Evolutionary conservation across 352 stramenopile genomes (phyloP).

Genomic region (Phytophthora crassamura): DNA sequence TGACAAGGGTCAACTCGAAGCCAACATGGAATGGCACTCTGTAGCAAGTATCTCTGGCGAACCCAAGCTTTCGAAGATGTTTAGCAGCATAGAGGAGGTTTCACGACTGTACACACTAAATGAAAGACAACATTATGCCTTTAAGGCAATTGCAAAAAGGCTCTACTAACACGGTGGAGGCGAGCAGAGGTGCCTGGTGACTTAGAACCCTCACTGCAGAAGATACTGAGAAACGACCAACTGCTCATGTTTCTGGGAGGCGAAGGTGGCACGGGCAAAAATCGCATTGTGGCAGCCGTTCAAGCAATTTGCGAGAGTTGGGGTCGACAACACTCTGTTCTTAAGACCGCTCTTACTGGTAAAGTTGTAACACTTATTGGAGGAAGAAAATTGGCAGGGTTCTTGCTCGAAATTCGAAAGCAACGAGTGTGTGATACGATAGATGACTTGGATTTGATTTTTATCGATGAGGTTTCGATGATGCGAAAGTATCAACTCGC

Average conservation of each 20-base stretch:
- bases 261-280: conserved; percentile 15
- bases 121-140: background rate
- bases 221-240: background rate
- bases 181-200: background rate
- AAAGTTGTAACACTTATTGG: conserved; percentile 12
- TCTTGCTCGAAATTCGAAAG: conserved; percentile 3
- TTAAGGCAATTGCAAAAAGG: background rate
- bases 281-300: conserved; percentile 1
- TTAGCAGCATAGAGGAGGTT: background rate
- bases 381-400: conserved; percentile 1
- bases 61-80: background rate
- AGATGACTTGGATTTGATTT: conserved; percentile 4
- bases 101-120: conserved; percentile 5
- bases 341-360: conserved; percentile 10
- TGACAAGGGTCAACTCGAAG: background rate
- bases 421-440: background rate
- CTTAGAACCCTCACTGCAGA: background rate
- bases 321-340: background rate
- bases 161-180: conserved; percentile 1
- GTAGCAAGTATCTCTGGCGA: background rate
- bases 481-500: conserved; percentile 7
- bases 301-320: conserved; percentile 6
- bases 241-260: conserved; percentile 7
- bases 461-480: conserved; percentile 20
- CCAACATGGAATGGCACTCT: conserved; percentile 3